Conservation (phyloP, 2,329 filamentous ascomycete genomes). For the Neonectria hederae region DNA sequence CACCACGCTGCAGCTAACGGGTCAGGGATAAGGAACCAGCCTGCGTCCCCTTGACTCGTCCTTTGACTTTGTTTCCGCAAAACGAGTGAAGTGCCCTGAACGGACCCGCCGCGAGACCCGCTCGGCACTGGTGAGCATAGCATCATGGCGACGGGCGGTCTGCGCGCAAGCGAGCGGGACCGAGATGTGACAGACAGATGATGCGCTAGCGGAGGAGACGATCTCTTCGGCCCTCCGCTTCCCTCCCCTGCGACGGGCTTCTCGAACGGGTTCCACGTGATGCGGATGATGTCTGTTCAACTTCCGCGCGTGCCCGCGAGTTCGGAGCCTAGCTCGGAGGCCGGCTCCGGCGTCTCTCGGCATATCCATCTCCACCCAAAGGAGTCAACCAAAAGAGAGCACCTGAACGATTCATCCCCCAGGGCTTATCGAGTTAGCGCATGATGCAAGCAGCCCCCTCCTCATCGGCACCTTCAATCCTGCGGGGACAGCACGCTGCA, state of each 20-base stretch:
- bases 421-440: not conserved
- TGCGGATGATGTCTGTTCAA: not conserved
- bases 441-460: too few relatives aligned
- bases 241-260: not conserved
- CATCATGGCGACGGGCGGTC: not conserved
- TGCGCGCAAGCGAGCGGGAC: not conserved
- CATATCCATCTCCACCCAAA: not conserved
- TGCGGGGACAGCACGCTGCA: too few relatives aligned
- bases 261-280: not conserved
- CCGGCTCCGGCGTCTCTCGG: not conserved
- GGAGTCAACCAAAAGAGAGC: not conserved
- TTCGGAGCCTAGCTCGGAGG: not conserved
- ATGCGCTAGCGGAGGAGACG: not conserved
- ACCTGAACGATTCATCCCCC: not conserved
- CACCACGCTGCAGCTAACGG: not conserved
- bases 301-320: too few relatives aligned
- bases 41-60: too few relatives aligned
- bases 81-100: not conserved
- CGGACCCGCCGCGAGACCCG: not conserved
- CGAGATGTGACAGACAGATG: slow-evolving; percentile 5
- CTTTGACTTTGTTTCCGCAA: not conserved
- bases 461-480: too few relatives aligned
- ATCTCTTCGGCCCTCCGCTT: not conserved
- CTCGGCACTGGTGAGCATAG: not conserved
- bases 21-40: not conserved